These are phyloP conservation scores for Metschnikowia vanudenii DNA, from an alignment of 805 yeast species.

Conservation along the genomic window DNA sequence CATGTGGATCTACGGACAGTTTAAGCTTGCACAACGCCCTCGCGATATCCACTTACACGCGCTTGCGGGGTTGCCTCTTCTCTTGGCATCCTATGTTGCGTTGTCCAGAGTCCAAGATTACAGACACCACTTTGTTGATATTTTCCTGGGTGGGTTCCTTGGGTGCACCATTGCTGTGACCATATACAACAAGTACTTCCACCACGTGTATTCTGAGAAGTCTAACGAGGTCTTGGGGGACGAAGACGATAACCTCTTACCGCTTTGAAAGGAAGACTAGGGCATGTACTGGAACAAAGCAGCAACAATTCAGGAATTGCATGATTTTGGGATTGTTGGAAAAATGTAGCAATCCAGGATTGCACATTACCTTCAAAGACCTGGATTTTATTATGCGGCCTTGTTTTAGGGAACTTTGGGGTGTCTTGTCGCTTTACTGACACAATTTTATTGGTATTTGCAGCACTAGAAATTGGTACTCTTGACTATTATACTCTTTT, in stretches of 20 bases:
- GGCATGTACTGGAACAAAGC: neutral
- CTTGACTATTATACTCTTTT: no score
- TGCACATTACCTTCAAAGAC: no score
- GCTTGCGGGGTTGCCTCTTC: slow-evolving; percentile 20
- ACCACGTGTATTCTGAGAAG: slow-evolving; percentile 12
- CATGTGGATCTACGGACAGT: slow-evolving; percentile 49
- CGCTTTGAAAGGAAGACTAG: slow-evolving; percentile 4
- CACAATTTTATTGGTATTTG: no score
- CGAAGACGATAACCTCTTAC: slow-evolving; percentile 14
- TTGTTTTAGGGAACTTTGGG: no score
- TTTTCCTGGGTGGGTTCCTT: slow-evolving; percentile 32
- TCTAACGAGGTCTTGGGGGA: slow-evolving; percentile 15
- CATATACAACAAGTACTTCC: slow-evolving; percentile 33
- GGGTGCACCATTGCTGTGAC: slow-evolving; percentile 29
- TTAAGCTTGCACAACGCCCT: slow-evolving; percentile 15
- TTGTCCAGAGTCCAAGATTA: slow-evolving; percentile 28
- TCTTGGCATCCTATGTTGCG: slow-evolving; percentile 27
- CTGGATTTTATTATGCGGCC: no score
- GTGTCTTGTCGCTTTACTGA: no score
- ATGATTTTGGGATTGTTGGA: no score
- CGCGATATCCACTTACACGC: slow-evolving; percentile 14
- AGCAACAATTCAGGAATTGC: neutral
- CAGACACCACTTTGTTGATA: slow-evolving; percentile 36
- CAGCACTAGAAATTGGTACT: no score
- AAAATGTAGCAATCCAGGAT: no score